Conservation (phyloP, 306 rosid species). For the Cucurbita moschata region DNA sequence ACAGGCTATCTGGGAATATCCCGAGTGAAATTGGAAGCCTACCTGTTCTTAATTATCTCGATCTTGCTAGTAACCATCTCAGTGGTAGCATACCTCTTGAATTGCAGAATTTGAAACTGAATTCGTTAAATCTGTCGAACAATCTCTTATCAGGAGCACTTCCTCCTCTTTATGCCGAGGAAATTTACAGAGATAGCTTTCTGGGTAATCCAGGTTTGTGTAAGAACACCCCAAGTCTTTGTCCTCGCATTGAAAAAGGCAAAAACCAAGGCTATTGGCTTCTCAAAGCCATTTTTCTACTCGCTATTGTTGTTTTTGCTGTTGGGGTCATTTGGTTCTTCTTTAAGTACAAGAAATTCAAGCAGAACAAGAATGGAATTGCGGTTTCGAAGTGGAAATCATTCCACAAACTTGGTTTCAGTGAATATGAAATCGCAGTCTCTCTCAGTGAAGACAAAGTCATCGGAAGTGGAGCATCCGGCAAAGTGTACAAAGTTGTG, state of each 20-base stretch:
- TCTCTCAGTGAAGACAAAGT: slow-evolving; percentile 51
- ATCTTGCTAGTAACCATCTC: slow-evolving; percentile 45
- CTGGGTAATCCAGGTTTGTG: slow-evolving; percentile 55
- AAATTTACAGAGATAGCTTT: slow-evolving; percentile 38
- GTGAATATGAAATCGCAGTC: slow-evolving; percentile 43
- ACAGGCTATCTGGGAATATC: slow-evolving; percentile 32
- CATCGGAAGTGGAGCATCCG: slow-evolving; percentile 63
- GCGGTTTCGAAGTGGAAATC: slow-evolving; percentile 52
- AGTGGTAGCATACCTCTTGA: slow-evolving; percentile 44
- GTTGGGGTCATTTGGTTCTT: slow-evolving; percentile 51
- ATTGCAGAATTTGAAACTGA: slow-evolving; percentile 59
- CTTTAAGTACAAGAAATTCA: slow-evolving; percentile 32
- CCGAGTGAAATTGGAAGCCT: slow-evolving; percentile 47
- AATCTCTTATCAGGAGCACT: slow-evolving; percentile 40
- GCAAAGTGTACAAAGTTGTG: slow-evolving; percentile 64
- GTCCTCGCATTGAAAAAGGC: slow-evolving; percentile 19
- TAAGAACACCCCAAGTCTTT: slow-evolving; percentile 30
- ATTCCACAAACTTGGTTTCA: slow-evolving; percentile 54
- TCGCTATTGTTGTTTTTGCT: slow-evolving; percentile 42
- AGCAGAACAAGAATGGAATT: slow-evolving; percentile 31
- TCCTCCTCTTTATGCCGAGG: slow-evolving; percentile 49
- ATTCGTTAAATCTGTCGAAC: slow-evolving; percentile 42
- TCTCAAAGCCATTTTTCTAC: slow-evolving; percentile 35
- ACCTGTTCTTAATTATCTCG: slow-evolving; percentile 61
- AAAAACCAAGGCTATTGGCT: slow-evolving; percentile 32